phyloP scores from a whole-genome alignment of 2,329 filamentous ascomycete species.

The Ceratocystis colombiana region DNA sequence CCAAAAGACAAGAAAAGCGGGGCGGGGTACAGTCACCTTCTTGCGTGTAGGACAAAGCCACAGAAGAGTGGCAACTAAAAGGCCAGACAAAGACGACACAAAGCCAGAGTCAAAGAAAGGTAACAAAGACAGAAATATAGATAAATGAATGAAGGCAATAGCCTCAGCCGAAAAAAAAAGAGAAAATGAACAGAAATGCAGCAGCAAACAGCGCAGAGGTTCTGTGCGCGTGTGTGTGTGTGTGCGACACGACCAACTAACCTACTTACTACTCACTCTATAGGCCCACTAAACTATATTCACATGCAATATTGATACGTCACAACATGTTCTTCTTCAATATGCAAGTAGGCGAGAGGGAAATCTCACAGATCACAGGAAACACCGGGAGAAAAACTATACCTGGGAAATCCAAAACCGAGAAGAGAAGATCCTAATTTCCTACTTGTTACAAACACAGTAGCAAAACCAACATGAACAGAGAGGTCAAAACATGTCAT shows the following conservation, averaged over 20 bases:
- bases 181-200: not conserved
- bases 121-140: not conserved
- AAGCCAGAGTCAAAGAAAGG: not conserved
- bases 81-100: not conserved
- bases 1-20: slow-evolving; percentile 13
- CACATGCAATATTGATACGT: too few relatives aligned
- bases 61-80: not conserved
- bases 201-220: not conserved
- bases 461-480: not conserved
- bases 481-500: not conserved
- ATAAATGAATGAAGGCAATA: too few relatives aligned
- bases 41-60: slow-evolving; percentile 15
- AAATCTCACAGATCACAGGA: too few relatives aligned
- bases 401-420: not conserved
- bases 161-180: too few relatives aligned
- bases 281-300: too few relatives aligned
- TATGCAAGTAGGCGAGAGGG: too few relatives aligned
- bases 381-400: not conserved
- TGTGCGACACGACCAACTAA: too few relatives aligned
- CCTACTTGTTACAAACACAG: not conserved
- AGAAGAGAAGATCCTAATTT: too few relatives aligned
- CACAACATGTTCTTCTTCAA: too few relatives aligned
- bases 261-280: too few relatives aligned
- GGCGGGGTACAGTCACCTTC: not conserved
- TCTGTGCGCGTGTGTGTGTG: too few relatives aligned